Evolutionary conservation across 1,284 basidiomycete species (phyloP).

Genomic region (Malassezia obtusa): DNA sequence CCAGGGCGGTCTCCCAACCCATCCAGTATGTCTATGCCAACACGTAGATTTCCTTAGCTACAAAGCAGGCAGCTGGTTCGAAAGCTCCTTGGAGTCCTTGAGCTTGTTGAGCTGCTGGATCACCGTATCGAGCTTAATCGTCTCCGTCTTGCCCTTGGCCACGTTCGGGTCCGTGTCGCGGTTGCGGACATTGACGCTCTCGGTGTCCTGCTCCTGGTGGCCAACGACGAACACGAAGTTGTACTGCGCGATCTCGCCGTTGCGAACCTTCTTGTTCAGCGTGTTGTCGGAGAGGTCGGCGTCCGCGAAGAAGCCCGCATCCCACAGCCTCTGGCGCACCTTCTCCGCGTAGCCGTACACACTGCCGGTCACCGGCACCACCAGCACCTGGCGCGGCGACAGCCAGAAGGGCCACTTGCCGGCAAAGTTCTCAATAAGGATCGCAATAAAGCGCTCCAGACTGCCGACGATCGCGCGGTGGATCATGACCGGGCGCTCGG

Average conservation of each 20-base stretch:
- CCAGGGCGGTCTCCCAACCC: too few relatives aligned
- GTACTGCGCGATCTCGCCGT: constrained; percentile 53
- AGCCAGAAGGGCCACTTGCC: constrained; percentile 99
- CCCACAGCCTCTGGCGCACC: constrained; percentile 61
- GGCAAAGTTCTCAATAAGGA: constrained; percentile 91
- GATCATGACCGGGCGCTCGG: constrained; percentile 88
- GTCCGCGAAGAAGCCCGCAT: constrained; percentile 73
- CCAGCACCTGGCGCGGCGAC: constrained; percentile 82
- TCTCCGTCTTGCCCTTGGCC: constrained; percentile 43
- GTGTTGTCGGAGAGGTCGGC: constrained; percentile 88
- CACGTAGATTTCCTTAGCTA: not conserved
- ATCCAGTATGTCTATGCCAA: too few relatives aligned
- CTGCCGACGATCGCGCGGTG: constrained; percentile 93
- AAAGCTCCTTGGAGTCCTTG: constrained; percentile 28
- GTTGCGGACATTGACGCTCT: constrained; percentile 87
- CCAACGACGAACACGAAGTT: constrained; percentile 97
- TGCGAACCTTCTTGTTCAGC: constrained; percentile 79
- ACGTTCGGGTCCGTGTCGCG: constrained; percentile 30
- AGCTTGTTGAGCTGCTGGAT: constrained; percentile 23
- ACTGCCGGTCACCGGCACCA: constrained; percentile 82
- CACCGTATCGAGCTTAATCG: constrained; percentile 32
- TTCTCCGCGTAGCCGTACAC: constrained; percentile 79
- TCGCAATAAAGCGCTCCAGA: constrained; percentile 90
- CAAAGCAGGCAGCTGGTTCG: constrained; percentile 26
- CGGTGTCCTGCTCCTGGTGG: constrained; percentile 72